Percentiles rank a stretch among this genome's conserved stretches.
Evolutionary conservation across 106 monocot species (phyloP).

Genomic region (Chionographis japonica): DNA sequence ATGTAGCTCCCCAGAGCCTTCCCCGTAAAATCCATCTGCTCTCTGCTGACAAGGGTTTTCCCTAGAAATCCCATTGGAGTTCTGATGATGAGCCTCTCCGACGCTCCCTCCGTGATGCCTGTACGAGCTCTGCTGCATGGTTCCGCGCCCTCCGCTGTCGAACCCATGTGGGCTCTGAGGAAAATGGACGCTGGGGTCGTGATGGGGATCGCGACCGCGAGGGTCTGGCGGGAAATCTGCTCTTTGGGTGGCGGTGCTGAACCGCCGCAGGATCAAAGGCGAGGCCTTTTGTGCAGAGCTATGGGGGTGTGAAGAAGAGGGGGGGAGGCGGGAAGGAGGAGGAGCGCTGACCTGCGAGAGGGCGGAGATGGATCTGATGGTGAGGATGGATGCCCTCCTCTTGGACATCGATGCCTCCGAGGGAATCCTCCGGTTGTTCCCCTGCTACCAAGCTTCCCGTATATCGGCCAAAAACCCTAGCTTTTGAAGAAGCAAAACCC

Average conservation of each 20-base stretch:
- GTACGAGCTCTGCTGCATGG: neutral
- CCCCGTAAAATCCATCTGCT: too few relatives aligned
- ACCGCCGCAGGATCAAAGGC: neutral
- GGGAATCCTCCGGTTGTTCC: too few relatives aligned
- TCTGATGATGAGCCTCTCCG: neutral
- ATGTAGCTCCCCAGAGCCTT: too few relatives aligned
- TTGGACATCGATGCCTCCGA: neutral
- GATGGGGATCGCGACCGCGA: too few relatives aligned
- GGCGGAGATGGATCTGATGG: neutral
- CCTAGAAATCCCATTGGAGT: neutral
- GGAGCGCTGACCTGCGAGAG: slow-evolving; percentile 1
- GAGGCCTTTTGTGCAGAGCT: neutral
- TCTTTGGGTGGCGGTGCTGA: slow-evolving; percentile 10
- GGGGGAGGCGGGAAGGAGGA: neutral
- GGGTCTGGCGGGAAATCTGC: slow-evolving; percentile 3
- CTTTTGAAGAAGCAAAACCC: too few relatives aligned
- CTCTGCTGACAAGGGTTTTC: neutral
- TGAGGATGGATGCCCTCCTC: slow-evolving; percentile 1
- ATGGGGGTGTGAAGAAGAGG: neutral
- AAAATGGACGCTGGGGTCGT: neutral
- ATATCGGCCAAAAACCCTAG: too few relatives aligned
- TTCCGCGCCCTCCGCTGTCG: neutral
- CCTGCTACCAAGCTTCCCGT: too few relatives aligned
- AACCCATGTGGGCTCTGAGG: too few relatives aligned
- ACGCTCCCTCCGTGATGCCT: too few relatives aligned